phyloP scores from a whole-genome alignment of 2,329 filamentous ascomycete genomes.

The Leptodontidium sp. region DNA sequence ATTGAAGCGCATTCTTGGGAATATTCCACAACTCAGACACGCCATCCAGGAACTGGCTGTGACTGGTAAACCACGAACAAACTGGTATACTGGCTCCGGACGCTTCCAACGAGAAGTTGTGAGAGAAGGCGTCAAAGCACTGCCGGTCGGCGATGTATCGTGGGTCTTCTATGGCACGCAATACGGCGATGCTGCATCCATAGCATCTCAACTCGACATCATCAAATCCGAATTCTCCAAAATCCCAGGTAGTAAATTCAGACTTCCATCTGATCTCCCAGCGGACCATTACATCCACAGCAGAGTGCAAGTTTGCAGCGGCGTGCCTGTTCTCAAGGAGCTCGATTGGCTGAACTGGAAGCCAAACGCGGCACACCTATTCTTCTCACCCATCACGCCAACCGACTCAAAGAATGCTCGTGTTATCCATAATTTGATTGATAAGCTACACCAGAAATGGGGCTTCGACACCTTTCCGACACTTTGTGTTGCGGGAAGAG shows the following conservation, averaged over 20 bases:
- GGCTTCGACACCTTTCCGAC: conserved; percentile 60
- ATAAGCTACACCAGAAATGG: conserved; percentile 54
- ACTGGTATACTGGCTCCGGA: conserved; percentile 41
- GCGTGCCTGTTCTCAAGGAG: conserved; percentile 43
- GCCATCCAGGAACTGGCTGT: conserved; percentile 46
- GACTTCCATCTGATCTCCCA: conserved; percentile 45
- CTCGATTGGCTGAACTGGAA: conserved; percentile 58
- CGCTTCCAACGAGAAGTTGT: conserved; percentile 45
- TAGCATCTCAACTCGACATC: conserved; percentile 41
- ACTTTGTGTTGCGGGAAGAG: conserved; percentile 58
- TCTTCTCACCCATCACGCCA: conserved; percentile 54
- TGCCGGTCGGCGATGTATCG: conserved; percentile 42
- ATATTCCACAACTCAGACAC: conserved; percentile 45
- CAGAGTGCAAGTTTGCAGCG: conserved; percentile 43
- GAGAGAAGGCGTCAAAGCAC: conserved; percentile 42
- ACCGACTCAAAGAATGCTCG: conserved; percentile 48
- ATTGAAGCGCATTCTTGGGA: conserved; percentile 42
- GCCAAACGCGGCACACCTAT: conserved; percentile 59
- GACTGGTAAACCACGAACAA: conserved; percentile 42
- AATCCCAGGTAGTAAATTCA: conserved; percentile 46
- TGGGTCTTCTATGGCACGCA: conserved; percentile 47
- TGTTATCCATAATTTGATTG: conserved; percentile 57
- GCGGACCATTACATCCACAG: conserved; percentile 45
- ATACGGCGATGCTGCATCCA: conserved; percentile 42
- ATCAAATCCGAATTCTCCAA: conserved; percentile 42